These are phyloP conservation scores for Metarhizium rileyi DNA, from an alignment of 2,329 filamentous ascomycete species.

Conservation along the genomic window DNA sequence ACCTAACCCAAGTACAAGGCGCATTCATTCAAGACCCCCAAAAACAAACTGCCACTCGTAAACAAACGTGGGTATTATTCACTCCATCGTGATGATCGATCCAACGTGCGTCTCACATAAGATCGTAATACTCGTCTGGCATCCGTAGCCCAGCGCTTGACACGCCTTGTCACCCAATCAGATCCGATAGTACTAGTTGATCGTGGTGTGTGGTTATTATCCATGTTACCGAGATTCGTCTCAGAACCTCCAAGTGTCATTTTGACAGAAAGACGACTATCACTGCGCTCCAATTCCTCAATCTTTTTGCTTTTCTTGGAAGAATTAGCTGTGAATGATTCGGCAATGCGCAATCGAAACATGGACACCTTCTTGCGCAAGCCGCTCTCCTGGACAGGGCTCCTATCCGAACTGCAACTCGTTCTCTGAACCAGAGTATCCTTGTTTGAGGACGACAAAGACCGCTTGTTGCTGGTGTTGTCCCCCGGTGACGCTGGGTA, in stretches of 20 bases:
- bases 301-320: slow-evolving; percentile 8
- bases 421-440: slow-evolving; percentile 7
- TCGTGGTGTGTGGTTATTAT: slow-evolving; percentile 1
- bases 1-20: neutral
- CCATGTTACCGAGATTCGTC: slow-evolving; percentile 3
- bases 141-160: slow-evolving; percentile 25
- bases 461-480: slow-evolving; percentile 7
- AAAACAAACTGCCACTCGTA: slow-evolving; percentile 3
- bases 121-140: slow-evolving; percentile 23
- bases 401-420: slow-evolving; percentile 6
- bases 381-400: slow-evolving; percentile 7
- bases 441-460: slow-evolving; percentile 7
- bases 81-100: slow-evolving; percentile 17
- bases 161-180: slow-evolving; percentile 15
- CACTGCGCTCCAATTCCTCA: slow-evolving; percentile 5
- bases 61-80: slow-evolving; percentile 2
- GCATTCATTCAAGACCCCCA: neutral
- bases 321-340: slow-evolving; percentile 7
- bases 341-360: slow-evolving; percentile 16
- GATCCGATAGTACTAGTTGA: slow-evolving; percentile 5
- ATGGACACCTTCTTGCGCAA: slow-evolving; percentile 21
- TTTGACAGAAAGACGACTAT: slow-evolving; percentile 2
- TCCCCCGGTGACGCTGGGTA: slow-evolving; percentile 18
- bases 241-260: slow-evolving; percentile 3
- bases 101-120: slow-evolving; percentile 22